Percentiles rank a stretch among this genome's conserved stretches.
phyloP scores from a whole-genome alignment of 2,329 filamentous ascomycete species.

The Penicillium sp. region DNA sequence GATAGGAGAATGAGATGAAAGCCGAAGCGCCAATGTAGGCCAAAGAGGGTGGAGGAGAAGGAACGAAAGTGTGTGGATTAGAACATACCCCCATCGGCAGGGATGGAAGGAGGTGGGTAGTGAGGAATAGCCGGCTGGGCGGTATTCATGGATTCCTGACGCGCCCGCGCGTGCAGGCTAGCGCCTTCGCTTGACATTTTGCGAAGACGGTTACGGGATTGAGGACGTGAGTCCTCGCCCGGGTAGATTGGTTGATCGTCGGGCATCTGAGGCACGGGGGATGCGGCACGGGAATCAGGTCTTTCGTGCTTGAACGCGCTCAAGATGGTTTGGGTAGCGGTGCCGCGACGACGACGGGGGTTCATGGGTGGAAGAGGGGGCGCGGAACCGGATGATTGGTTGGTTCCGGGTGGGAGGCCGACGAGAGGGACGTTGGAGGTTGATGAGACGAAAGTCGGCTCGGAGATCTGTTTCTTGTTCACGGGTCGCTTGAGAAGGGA shows the following conservation, averaged over 20 bases:
- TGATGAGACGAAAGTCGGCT: conserved; percentile 54
- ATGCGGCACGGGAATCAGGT: conserved; percentile 29
- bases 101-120: conserved; percentile 31
- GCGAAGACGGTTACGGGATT: conserved; percentile 24
- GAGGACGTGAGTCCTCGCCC: conserved; percentile 44
- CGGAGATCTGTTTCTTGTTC: conserved; percentile 63
- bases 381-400: conserved; percentile 50
- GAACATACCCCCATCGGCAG: conserved; percentile 42
- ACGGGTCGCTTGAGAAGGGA: conserved; percentile 57
- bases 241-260: conserved; percentile 24
- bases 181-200: conserved; percentile 45
- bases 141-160: conserved; percentile 40
- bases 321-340: conserved; percentile 44
- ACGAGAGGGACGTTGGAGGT: conserved; percentile 62
- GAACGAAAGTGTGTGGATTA: conserved; percentile 19
- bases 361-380: conserved; percentile 63
- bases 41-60: conserved; percentile 1
- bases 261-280: conserved; percentile 19
- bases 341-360: conserved; percentile 56
- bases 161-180: conserved; percentile 48
- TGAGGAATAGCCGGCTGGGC: conserved; percentile 35
- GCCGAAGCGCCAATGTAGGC: conserved; percentile 2
- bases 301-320: conserved; percentile 41
- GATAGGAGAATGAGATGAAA: conserved; percentile 6
- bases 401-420: conserved; percentile 58